phyloP scores from a whole-genome alignment of 208 protist species.

The Crithidia thermophila region DNA sequence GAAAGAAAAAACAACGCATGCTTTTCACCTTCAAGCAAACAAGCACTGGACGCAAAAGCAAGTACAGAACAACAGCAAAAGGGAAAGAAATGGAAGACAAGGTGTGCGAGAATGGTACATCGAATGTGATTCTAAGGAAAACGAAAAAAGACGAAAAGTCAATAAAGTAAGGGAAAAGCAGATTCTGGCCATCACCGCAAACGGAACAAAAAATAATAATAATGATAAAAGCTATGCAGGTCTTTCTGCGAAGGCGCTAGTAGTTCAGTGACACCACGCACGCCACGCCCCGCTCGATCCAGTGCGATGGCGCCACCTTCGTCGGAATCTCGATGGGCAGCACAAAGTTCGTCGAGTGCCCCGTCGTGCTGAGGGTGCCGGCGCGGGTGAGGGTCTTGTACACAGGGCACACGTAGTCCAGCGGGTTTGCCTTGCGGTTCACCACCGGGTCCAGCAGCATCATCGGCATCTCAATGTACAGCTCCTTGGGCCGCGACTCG shows the following conservation, averaged over 20 bases:
- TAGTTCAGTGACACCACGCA: conserved; percentile 90
- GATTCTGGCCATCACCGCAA: too few species aligned
- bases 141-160: background rate
- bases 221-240: background rate
- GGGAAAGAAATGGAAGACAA: conserved; percentile 1
- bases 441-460: conserved; percentile 93
- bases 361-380: conserved; percentile 97
- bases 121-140: background rate
- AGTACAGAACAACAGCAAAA: too few species aligned
- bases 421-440: conserved; percentile 46
- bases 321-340: conserved; percentile 95
- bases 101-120: background rate
- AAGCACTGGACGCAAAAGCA: too few species aligned
- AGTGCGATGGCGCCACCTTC: conserved; percentile 82
- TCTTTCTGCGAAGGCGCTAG: too few species aligned
- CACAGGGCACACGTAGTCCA: conserved; percentile 95
- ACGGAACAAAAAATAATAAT: background rate
- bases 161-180: conserved; percentile 2
- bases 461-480: conserved; percentile 93
- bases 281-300: conserved; percentile 95
- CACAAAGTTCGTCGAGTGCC: conserved; percentile 99
- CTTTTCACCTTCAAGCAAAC: too few species aligned
- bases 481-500: conserved; percentile 96
- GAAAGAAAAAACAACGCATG: too few species aligned
- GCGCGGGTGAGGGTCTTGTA: conserved; percentile 97